Base-by-base conservation (phyloP, 2,329 filamentous ascomycete species). In the Ramularia endophylla region DNA sequence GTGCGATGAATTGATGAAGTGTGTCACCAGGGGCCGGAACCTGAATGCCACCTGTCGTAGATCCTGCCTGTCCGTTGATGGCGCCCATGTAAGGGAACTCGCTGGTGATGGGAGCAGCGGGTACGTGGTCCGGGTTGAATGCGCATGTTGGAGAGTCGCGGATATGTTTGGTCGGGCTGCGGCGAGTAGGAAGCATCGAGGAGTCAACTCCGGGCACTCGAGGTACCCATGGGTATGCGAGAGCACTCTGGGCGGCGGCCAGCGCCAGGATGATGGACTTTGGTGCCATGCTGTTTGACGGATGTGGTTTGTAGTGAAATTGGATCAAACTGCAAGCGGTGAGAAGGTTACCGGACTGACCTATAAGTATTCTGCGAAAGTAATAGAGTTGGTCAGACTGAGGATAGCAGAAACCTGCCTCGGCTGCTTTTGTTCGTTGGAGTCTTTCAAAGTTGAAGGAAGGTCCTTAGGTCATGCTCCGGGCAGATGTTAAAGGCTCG, bases 1-100 rank as follows among this genome's bases (percentile, higher is more conserved):
- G 64, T 27, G 61, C 54, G 22, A 55, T 44, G 39, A 62, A 68
- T 43, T 56, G 38, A 51, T 65, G 55, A 6, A 59, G 64, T 13
- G 51, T 59, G 36, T 68, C 65, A 7, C 63, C 63, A 30, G 56
- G 54, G n/a, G 62, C 66, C 19, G 68, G 68, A 0, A 70, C 68
- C 40, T 64, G 53, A 40, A 63, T 65, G 3, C 67, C 66, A 31
- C 68, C 66, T 18, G 51, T 57, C 4, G 61, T 63, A 8, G 55
- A 64, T 2, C 67, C 67, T 15, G 62, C 64, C 7, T 55, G 33
- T 30, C 66, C 67, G 36, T 68, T 63, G 39, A 61, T 61, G 4
- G 68, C 66, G 18, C 58, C 57, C 27, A 60, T 63, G 47, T 70
- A 70, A 13, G 64, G 65, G 40, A 54, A 66, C 32, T 58, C 38